A percentile compares a stretch with the other conserved stretches of the same genome.
Conservation (phyloP, 2,329 filamentous ascomycete genomes). For the Trichophyton rubrum region DNA sequence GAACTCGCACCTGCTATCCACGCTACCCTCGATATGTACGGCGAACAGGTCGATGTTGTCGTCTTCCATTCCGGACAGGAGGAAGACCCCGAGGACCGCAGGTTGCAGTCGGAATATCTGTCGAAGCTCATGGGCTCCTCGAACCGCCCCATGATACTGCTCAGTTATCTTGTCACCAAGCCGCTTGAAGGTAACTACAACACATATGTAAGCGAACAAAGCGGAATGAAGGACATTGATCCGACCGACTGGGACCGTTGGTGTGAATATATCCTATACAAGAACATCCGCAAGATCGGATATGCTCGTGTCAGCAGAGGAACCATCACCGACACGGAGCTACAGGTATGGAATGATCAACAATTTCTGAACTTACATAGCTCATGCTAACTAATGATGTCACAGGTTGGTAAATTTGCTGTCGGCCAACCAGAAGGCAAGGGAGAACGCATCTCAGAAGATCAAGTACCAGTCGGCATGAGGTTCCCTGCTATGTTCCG, state of each 20-base stretch:
- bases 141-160: slow-evolving; percentile 65
- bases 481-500: slow-evolving; percentile 76
- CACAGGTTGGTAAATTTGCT: slow-evolving; percentile 73
- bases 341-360: slow-evolving; percentile 51
- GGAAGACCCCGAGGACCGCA: slow-evolving; percentile 83
- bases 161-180: slow-evolving; percentile 86
- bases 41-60: slow-evolving; percentile 78
- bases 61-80: slow-evolving; percentile 99
- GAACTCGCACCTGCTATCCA: slow-evolving; percentile 93
- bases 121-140: slow-evolving; percentile 76
- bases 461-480: slow-evolving; percentile 61
- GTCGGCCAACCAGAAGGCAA: slow-evolving; percentile 58
- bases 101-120: slow-evolving; percentile 76
- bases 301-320: slow-evolving; percentile 81
- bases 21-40: slow-evolving; percentile 90
- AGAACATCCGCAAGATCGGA: slow-evolving; percentile 68
- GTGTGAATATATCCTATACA: slow-evolving; percentile 98
- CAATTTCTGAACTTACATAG: no score
- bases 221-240: slow-evolving; percentile 93
- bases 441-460: slow-evolving; percentile 55
- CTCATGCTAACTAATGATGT: slow-evolving; percentile 12
- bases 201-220: slow-evolving; percentile 73
- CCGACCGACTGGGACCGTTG: slow-evolving; percentile 87
- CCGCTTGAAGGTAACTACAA: slow-evolving; percentile 92
- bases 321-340: slow-evolving; percentile 92